Evolutionary conservation across 2,329 filamentous ascomycete genomes (phyloP).

Genomic region (Penicillium sp.): DNA sequence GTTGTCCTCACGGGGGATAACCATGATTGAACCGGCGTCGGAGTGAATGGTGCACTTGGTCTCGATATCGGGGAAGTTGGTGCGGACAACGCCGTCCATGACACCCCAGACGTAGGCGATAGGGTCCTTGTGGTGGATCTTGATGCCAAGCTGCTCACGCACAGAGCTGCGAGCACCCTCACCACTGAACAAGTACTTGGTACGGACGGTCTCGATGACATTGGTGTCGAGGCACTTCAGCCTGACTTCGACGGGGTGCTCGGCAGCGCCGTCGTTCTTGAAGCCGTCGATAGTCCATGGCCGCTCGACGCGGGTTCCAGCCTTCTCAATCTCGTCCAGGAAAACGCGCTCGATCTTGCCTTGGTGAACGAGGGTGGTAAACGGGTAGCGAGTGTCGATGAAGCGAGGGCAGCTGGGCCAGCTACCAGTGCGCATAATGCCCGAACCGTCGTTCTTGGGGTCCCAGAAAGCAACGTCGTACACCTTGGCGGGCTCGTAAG

Average conservation of each 20-base stretch:
- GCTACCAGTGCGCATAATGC: conserved; percentile 62
- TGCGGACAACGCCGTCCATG: conserved; percentile 66
- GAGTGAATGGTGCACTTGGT: conserved; percentile 70
- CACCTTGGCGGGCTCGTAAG: conserved; percentile 80
- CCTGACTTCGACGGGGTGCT: conserved; percentile 79
- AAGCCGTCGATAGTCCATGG: conserved; percentile 65
- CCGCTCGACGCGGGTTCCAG: conserved; percentile 57
- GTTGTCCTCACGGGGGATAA: conserved; percentile 56
- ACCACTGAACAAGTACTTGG: conserved; percentile 65
- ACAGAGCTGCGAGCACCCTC: conserved; percentile 64
- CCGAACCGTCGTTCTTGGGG: conserved; percentile 52
- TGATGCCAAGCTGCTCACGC: conserved; percentile 65
- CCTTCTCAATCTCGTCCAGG: conserved; percentile 62
- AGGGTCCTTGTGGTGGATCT: conserved; percentile 63
- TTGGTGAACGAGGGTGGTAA: conserved; percentile 64
- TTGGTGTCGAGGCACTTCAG: conserved; percentile 76
- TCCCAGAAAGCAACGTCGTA: conserved; percentile 72
- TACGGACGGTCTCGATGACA: conserved; percentile 63
- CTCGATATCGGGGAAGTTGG: conserved; percentile 65
- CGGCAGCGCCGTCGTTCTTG: conserved; percentile 60
- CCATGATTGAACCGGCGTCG: conserved; percentile 64
- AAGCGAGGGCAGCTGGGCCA: conserved; percentile 91
- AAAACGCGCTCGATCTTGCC: conserved; percentile 65
- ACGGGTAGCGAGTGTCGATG: conserved; percentile 65
- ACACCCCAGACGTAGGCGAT: conserved; percentile 67